A percentile compares a stretch with the other conserved stretches of the same genome.
Evolutionary conservation across 106 monocot species (phyloP).

Genomic region (Acorus gramineus): DNA sequence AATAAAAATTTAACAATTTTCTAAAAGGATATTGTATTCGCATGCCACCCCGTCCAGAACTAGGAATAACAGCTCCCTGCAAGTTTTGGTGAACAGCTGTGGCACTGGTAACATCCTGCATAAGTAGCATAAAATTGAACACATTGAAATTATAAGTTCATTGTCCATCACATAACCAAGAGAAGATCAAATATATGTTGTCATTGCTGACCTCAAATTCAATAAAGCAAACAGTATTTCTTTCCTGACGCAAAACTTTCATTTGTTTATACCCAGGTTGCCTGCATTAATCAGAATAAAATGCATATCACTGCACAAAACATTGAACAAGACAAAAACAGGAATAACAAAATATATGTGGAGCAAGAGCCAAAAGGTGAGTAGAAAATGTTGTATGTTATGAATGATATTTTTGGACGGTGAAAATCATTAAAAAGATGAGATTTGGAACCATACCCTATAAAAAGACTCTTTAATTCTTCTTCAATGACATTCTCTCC

Average conservation of each 20-base stretch:
- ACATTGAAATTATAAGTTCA: not conserved
- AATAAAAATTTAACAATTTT: not conserved
- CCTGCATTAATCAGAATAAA: slow-evolving; percentile 30
- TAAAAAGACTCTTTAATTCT: slow-evolving; percentile 76
- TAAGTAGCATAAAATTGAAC: not conserved
- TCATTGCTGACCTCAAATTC: slow-evolving; percentile 63
- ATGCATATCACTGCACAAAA: too few species aligned
- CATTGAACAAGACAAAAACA: too few species aligned
- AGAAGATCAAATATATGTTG: not conserved
- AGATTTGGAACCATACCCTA: slow-evolving; percentile 34
- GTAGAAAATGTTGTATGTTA: too few species aligned
- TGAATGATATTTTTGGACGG: too few species aligned
- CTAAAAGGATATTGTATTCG: slow-evolving; percentile 95
- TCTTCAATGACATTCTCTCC: slow-evolving; percentile 86
- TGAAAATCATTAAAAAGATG: not conserved
- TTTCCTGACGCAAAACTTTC: slow-evolving; percentile 90
- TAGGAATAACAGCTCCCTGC: slow-evolving; percentile 89
- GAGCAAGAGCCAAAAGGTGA: too few species aligned
- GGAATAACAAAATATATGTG: too few species aligned
- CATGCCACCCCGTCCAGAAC: slow-evolving; percentile 92
- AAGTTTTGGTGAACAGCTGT: slow-evolving; percentile 75
- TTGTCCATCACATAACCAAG: too few species aligned
- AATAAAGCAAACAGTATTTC: slow-evolving; percentile 98
- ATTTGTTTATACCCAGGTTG: slow-evolving; percentile 99
- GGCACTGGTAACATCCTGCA: slow-evolving; percentile 82